Conservation (phyloP, 2,329 filamentous ascomycete genomes). For the Paracorniculantispora psalliotae region DNA sequence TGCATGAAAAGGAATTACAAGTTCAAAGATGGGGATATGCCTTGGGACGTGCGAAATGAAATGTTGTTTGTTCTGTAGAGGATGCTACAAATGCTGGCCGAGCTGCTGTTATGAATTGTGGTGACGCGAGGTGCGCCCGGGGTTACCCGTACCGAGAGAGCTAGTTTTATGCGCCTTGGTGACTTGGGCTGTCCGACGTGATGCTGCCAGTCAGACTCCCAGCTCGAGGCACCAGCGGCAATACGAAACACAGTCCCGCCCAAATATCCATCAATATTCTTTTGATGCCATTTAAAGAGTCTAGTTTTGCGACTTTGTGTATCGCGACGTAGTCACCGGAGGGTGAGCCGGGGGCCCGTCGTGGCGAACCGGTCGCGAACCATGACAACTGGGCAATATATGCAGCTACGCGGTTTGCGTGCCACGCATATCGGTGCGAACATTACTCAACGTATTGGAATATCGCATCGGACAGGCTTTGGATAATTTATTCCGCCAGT, state of each 20-base stretch:
- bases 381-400: neutral
- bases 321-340: too few species aligned
- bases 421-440: neutral
- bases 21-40: too few species aligned
- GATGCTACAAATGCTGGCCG: too few species aligned
- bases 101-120: neutral
- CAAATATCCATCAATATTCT: too few species aligned
- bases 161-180: neutral
- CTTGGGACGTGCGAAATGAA: too few species aligned
- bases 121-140: neutral
- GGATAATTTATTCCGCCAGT: neutral
- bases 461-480: neutral
- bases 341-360: too few species aligned
- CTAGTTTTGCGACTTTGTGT: too few species aligned
- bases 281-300: too few species aligned
- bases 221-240: neutral
- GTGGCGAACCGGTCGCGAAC: slow-evolving; percentile 1
- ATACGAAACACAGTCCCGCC: too few species aligned
- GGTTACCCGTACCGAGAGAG: neutral
- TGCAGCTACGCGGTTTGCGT: neutral
- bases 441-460: neutral
- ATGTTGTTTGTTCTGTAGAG: too few species aligned
- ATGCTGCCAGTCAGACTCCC: neutral
- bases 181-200: slow-evolving; percentile 3
- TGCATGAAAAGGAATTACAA: too few species aligned